Percentiles rank a stretch among this genome's conserved stretches.
These are phyloP conservation scores for Dillenia turbinata DNA, from an alignment of 164 flowering plant species.

Conservation along the genomic window DNA sequence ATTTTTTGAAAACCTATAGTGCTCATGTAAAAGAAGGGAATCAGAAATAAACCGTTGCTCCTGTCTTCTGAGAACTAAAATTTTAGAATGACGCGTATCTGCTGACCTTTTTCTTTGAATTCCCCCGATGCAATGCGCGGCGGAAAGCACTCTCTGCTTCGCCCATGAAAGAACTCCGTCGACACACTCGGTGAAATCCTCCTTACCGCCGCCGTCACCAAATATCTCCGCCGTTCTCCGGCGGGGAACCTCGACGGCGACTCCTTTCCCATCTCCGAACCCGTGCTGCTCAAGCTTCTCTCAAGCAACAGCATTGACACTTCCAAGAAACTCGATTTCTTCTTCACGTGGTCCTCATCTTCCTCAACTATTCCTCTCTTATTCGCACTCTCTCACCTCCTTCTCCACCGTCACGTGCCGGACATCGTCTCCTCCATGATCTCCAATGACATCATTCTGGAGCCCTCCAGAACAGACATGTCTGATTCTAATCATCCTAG, in stretches of 20 bases:
- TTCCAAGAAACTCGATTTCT: slow-evolving; percentile 62
- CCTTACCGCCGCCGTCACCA: slow-evolving; percentile 58
- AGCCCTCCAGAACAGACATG: slow-evolving; percentile 38
- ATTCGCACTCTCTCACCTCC: slow-evolving; percentile 46
- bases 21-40: too few species aligned
- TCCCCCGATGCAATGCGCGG: too few species aligned
- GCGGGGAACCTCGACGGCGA: slow-evolving; percentile 40
- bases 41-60: too few species aligned
- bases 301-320: slow-evolving; percentile 37
- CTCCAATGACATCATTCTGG: slow-evolving; percentile 52
- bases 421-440: slow-evolving; percentile 46
- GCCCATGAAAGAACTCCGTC: slow-evolving; percentile 15
- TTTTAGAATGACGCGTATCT: too few species aligned
- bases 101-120: too few species aligned
- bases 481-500: slow-evolving; percentile 11
- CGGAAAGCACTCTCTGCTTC: too few species aligned
- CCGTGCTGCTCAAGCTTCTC: slow-evolving; percentile 61
- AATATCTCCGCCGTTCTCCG: slow-evolving; percentile 50
- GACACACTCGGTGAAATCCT: slow-evolving; percentile 41
- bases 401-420: too few species aligned
- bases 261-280: slow-evolving; percentile 48
- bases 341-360: slow-evolving; percentile 73
- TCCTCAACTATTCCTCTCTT: slow-evolving; percentile 40
- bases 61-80: too few species aligned
- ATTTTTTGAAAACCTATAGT: too few species aligned